Evolutionary conservation across 2,329 filamentous ascomycete genomes (phyloP).

Genomic region (Phialocephala subalpina): DNA sequence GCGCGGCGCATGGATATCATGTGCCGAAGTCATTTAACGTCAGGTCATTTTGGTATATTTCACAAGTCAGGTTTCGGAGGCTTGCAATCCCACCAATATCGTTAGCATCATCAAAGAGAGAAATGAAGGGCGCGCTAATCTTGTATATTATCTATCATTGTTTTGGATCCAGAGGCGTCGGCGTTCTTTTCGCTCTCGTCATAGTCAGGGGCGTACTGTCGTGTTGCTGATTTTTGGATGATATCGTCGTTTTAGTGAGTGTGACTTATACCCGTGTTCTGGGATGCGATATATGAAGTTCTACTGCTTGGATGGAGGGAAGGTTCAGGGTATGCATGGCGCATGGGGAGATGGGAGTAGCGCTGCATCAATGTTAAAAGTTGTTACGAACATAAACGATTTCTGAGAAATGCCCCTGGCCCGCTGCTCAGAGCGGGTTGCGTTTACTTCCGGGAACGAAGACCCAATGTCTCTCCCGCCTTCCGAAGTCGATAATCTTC

Average conservation of each 20-base stretch:
- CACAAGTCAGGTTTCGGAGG: neutral
- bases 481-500: neutral
- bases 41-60: conserved; percentile 3
- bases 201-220: neutral
- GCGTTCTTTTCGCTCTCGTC: neutral
- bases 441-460: too few species aligned
- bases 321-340: neutral
- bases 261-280: conserved; percentile 10
- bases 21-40: neutral
- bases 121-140: conserved; percentile 1
- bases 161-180: conserved; percentile 2
- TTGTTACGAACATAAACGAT: neutral
- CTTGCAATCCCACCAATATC: neutral
- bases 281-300: conserved; percentile 1
- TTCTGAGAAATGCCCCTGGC: neutral
- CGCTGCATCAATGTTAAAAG: conserved; percentile 4
- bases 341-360: conserved; percentile 9
- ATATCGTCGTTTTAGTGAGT: too few species aligned
- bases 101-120: neutral
- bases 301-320: neutral
- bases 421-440: too few species aligned
- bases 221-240: neutral
- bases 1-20: neutral
- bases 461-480: neutral
- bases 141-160: conserved; percentile 5